phyloP scores from a whole-genome alignment of 2,329 filamentous ascomycete genomes.

The Botryosphaeria agaves region DNA sequence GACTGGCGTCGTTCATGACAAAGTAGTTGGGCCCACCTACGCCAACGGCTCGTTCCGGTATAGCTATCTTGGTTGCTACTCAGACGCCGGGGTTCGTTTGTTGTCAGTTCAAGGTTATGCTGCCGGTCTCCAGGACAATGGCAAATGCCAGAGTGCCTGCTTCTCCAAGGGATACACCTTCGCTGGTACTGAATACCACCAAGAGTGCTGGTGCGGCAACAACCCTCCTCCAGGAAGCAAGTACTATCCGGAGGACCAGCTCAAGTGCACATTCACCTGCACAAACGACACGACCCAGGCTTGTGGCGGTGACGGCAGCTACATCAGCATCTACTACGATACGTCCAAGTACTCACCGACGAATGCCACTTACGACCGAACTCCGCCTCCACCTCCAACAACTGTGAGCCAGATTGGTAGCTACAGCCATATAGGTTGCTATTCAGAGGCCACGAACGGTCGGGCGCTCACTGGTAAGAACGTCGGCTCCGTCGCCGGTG shows the following conservation, averaged over 20 bases:
- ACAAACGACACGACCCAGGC: constrained; percentile 28
- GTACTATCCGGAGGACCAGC: constrained; percentile 3
- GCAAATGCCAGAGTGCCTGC: constrained; percentile 11
- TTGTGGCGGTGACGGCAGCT: constrained; percentile 33
- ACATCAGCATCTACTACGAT: constrained; percentile 33
- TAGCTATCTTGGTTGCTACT: constrained; percentile 16
- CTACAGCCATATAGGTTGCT: constrained; percentile 19
- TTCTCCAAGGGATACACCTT: constrained; percentile 8
- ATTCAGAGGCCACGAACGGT: constrained; percentile 12
- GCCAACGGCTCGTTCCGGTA: constrained; percentile 10
- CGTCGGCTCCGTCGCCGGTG: constrained; percentile 6
- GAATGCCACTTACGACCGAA: constrained; percentile 8
- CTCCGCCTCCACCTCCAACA: constrained; percentile 3
- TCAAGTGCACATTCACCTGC: constrained; percentile 33
- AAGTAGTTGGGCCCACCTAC: constrained; percentile 18
- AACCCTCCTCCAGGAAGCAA: constrained; percentile 3
- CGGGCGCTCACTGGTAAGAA: constrained; percentile 11
- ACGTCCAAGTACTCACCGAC: constrained; percentile 9
- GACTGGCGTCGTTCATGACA: constrained; percentile 14
- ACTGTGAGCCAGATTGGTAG: constrained; percentile 12
- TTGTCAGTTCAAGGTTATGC: constrained; percentile 12
- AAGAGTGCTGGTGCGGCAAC: constrained; percentile 11
- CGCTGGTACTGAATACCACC: constrained; percentile 9
- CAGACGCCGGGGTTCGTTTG: constrained; percentile 13
- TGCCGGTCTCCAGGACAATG: constrained; percentile 10